These are phyloP conservation scores for Berkeleyomyces rouxiae DNA, from an alignment of 2,329 filamentous ascomycete genomes.

Conservation along the genomic window DNA sequence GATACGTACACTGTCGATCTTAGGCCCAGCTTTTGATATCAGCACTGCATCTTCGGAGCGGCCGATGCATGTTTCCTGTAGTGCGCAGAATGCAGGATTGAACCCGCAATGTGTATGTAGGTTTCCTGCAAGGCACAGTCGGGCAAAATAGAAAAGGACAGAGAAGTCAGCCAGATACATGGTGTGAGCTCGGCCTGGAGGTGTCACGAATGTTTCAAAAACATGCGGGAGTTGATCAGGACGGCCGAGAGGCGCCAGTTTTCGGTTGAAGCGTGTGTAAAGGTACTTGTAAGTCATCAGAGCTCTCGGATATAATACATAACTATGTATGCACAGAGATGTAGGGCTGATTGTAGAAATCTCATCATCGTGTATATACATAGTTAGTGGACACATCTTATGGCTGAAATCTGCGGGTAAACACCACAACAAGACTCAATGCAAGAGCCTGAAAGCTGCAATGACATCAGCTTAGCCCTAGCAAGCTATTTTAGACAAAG, in stretches of 20 bases:
- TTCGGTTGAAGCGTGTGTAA: neutral
- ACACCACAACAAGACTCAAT: neutral
- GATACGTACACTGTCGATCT: neutral
- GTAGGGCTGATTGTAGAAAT: neutral
- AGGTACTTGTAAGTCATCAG: neutral
- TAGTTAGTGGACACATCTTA: no score
- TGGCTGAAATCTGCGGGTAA: neutral
- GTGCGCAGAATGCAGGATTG: neutral
- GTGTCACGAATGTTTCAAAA: neutral
- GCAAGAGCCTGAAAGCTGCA: neutral
- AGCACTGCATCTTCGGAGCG: neutral
- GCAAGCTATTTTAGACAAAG: neutral
- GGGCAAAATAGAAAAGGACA: neutral
- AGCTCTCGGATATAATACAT: neutral
- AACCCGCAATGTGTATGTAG: neutral
- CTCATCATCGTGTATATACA: no score
- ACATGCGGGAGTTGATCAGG: no score
- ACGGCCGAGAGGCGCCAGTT: no score
- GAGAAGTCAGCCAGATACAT: neutral
- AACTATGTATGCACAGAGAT: neutral
- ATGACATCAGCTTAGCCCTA: neutral
- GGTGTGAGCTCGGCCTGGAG: neutral
- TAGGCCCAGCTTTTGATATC: neutral
- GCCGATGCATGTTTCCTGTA: constrained; percentile 4
- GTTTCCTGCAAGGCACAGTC: neutral